These are phyloP conservation scores for Hypoxylon sp. DNA, from an alignment of 2,329 filamentous ascomycete genomes.

Conservation along the genomic window DNA sequence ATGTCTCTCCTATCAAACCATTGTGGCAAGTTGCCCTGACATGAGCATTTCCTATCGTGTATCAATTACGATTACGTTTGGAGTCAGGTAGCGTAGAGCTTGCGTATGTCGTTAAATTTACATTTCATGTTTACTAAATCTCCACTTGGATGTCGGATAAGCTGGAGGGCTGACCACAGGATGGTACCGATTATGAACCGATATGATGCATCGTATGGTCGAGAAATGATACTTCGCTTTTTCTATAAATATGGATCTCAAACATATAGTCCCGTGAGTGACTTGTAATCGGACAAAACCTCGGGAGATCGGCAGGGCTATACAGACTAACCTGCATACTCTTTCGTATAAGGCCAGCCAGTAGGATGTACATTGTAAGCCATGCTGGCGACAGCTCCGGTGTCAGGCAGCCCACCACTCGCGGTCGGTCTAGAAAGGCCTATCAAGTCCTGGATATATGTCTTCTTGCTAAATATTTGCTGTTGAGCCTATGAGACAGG, in stretches of 20 bases:
- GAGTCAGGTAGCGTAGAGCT: neutral
- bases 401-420: constrained; percentile 16
- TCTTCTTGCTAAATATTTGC: constrained; percentile 9
- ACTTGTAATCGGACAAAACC: constrained; percentile 11
- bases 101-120: neutral
- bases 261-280: neutral
- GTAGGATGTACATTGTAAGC: constrained; percentile 23
- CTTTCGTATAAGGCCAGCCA: constrained; percentile 8
- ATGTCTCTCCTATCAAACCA: constrained; percentile 10
- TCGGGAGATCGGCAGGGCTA: constrained; percentile 26
- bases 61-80: neutral
- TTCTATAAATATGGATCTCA: constrained; percentile 32
- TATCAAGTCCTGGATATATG: constrained; percentile 15
- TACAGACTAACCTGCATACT: neutral
- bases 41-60: constrained; percentile 3
- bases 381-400: constrained; percentile 13
- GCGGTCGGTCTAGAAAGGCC: constrained; percentile 11
- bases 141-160: neutral
- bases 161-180: constrained; percentile 9
- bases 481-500: neutral
- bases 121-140: neutral
- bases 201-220: constrained; percentile 21
- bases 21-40: neutral
- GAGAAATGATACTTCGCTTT: constrained; percentile 16
- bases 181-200: neutral